Evolutionary conservation across 352 stramenopile species (phyloP), one percentile per base, ranked within the genome.

Genomic region (Pythium periplocum): DNA sequence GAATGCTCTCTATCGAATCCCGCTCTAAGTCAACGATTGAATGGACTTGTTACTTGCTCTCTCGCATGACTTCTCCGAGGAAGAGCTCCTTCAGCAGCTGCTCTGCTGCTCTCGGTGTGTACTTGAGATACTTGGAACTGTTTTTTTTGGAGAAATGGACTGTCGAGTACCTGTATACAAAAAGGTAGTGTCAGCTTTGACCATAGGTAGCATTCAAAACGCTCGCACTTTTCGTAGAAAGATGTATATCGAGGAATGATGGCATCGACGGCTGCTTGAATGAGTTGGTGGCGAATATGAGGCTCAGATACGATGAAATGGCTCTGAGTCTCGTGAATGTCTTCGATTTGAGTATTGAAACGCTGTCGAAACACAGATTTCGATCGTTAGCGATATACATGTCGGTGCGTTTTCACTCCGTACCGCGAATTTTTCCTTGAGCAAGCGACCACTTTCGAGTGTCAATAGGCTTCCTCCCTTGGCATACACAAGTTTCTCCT

Each of bases 141-240:
- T 96, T 90, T 53, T 96, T 96, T 69, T 90, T 96, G n/a, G 87
- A 96, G 52, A 97, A 96, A 37, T 95, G 85, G 48, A 97, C 73
- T 8, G 72, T 65, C 6, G 86, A 96, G 71, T 97, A 97, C 56
- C 83, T 93, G 59, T 10, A 35, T 17, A 10, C 47, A 33, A 44
- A 43, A 34, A 9, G 10, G n/a, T 51, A 47, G 34, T 12, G 35
- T 48, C 12, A 56, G 35, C 43, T 38, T 37, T 58, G 43, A 53
- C 30, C 17, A 33, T 30, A 2, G 7, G 38, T 12, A 42, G 7
- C 38, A 42, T 42, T 42, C 43, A 51, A 35, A 36, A 35, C 10
- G 43, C 36, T 9, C 68, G 47, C 63, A 93, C 83, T 97, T 97
- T 45, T 96, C 75, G 64, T 90, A 97, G 49, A 98, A 98, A 3